Percentiles rank a stretch among this genome's conserved stretches.
Conservation (phyloP, 1,139 yeast species). For the Groenewaldozyma sp. region DNA sequence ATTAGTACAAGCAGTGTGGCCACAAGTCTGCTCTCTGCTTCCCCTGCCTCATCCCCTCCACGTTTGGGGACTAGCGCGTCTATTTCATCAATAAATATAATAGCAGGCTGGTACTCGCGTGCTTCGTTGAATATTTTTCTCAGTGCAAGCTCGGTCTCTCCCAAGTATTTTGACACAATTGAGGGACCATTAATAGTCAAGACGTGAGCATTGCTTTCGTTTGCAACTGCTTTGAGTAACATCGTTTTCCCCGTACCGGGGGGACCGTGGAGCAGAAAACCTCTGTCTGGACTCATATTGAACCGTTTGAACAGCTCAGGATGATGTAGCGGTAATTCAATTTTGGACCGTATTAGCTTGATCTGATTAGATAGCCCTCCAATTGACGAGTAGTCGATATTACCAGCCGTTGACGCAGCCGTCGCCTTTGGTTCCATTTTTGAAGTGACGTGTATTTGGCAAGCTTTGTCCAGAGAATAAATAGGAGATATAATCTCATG, state of each 20-base stretch:
- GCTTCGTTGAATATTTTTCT: conserved; percentile 92
- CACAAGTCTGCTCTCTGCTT: conserved; percentile 65
- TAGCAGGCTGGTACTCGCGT: conserved; percentile 88
- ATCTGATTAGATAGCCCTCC: conserved; percentile 77
- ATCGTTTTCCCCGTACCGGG: conserved; percentile 97
- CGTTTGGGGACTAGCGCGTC: conserved; percentile 85
- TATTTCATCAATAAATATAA: conserved; percentile 92
- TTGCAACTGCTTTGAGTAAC: conserved; percentile 74
- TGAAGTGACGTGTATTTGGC: background rate
- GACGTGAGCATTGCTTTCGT: conserved; percentile 63
- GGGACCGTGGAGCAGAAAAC: conserved; percentile 85
- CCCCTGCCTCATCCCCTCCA: conserved; percentile 71
- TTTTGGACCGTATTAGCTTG: conserved; percentile 49
- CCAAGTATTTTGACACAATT: conserved; percentile 96
- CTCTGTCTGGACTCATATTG: conserved; percentile 85
- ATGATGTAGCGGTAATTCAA: conserved; percentile 70
- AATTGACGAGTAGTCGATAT: conserved; percentile 39
- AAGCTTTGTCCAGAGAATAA: conserved; percentile 33
- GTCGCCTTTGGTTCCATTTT: too few species aligned
- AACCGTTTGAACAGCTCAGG: conserved; percentile 73
- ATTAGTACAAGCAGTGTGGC: conserved; percentile 79
- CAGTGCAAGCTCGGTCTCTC: conserved; percentile 95
- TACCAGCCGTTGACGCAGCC: background rate
- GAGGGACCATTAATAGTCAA: conserved; percentile 85
- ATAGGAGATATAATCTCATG: conserved; percentile 1